Conservation (phyloP, 2,329 filamentous ascomycete species). For the Apiospora marii region DNA sequence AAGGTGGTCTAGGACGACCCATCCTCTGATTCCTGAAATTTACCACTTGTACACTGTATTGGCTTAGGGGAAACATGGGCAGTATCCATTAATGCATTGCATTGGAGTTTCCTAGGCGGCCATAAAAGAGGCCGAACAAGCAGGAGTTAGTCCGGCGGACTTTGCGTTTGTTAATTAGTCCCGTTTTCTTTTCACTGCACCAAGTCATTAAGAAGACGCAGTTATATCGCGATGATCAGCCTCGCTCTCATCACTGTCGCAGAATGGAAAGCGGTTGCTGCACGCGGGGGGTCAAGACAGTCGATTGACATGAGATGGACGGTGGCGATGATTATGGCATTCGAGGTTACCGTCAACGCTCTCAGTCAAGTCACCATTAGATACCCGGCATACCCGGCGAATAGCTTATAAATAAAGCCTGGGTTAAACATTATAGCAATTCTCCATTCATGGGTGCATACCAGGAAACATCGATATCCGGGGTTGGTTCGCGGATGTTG, state of each 20-base stretch:
- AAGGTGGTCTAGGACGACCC: slow-evolving; percentile 30
- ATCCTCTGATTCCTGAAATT: slow-evolving; percentile 13
- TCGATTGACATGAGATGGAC: slow-evolving; percentile 5
- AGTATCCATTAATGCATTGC: slow-evolving; percentile 24
- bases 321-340: slow-evolving; percentile 15
- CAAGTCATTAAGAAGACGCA: slow-evolving; percentile 11
- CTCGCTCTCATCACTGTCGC: background rate
- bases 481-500: background rate
- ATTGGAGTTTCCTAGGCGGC: slow-evolving; percentile 24
- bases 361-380: slow-evolving; percentile 2
- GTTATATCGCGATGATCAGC: background rate
- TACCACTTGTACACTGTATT: slow-evolving; percentile 18
- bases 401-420: slow-evolving; percentile 6
- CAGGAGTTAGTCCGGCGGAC: slow-evolving; percentile 14
- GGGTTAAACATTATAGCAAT: slow-evolving; percentile 3
- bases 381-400: slow-evolving; percentile 5
- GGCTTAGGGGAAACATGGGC: slow-evolving; percentile 18
- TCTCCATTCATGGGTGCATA: background rate
- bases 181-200: slow-evolving; percentile 8
- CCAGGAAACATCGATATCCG: background rate
- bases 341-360: slow-evolving; percentile 13
- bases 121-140: slow-evolving; percentile 1
- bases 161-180: slow-evolving; percentile 16
- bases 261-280: background rate
- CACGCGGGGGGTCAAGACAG: background rate